Evolutionary conservation across 176 grass and related monocot genomes (phyloP).

Genomic region (Oryza glaberrima): DNA sequence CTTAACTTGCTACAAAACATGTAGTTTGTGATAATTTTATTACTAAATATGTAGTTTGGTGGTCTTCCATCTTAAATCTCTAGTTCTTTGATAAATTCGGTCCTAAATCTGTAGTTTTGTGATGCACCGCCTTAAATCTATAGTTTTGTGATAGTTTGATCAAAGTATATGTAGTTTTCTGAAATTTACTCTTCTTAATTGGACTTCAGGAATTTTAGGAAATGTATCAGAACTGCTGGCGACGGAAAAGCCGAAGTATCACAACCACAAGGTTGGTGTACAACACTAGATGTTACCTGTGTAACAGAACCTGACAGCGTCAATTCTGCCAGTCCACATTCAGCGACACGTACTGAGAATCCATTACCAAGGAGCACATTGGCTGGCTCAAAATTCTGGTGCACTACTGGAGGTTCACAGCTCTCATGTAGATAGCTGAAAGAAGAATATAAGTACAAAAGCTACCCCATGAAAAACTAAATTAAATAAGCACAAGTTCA

Average conservation of each 20-base stretch:
- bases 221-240: not conserved
- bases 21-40: too few relatives aligned
- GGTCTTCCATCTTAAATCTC: too few relatives aligned
- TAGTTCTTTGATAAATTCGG: too few relatives aligned
- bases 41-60: too few relatives aligned
- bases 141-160: too few relatives aligned
- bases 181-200: not conserved
- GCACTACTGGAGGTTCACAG: constrained; percentile 75
- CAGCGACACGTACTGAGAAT: constrained; percentile 67
- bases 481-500: constrained; percentile 38
- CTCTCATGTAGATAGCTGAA: constrained; percentile 89
- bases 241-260: constrained; percentile 5
- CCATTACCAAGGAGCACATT: constrained; percentile 69
- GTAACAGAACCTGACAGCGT: constrained; percentile 58
- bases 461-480: not conserved
- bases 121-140: too few relatives aligned
- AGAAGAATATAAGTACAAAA: constrained; percentile 28
- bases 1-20: too few relatives aligned
- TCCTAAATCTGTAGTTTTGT: too few relatives aligned
- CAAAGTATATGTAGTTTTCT: too few relatives aligned
- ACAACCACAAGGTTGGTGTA: not conserved
- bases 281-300: constrained; percentile 60
- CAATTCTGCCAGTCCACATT: constrained; percentile 72
- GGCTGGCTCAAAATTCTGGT: constrained; percentile 82
- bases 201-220: not conserved